These are phyloP conservation scores for Fusarium ambrosium DNA, from an alignment of 2,329 filamentous ascomycete genomes.

Conservation along the genomic window DNA sequence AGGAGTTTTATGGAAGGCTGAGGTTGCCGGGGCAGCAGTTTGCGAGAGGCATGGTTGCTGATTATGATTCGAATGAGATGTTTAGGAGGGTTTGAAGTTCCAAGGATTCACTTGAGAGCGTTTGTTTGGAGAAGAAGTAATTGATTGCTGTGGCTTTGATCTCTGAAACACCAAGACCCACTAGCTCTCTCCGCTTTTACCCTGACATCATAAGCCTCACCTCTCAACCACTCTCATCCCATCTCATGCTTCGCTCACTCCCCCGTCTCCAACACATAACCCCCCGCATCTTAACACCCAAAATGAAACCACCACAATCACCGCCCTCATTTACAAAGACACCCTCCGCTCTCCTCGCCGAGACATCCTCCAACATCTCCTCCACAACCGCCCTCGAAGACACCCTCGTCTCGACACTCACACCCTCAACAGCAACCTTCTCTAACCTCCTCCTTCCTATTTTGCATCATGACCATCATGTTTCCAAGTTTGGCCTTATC, in stretches of 20 bases:
- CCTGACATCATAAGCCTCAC: constrained; percentile 17
- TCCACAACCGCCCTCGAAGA: constrained; percentile 39
- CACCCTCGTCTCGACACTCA: constrained; percentile 32
- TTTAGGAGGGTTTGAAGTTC: constrained; percentile 55
- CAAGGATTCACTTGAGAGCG: not conserved
- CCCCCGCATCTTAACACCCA: not conserved
- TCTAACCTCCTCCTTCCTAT: constrained; percentile 38
- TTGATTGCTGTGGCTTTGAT: not conserved
- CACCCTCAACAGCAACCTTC: constrained; percentile 40
- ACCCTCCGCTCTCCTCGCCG: constrained; percentile 28
- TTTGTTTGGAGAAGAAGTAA: not conserved
- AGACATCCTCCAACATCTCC: constrained; percentile 53
- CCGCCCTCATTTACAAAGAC: constrained; percentile 39
- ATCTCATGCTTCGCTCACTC: not conserved
- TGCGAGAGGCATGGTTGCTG: constrained; percentile 50
- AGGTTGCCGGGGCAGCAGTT: constrained; percentile 52
- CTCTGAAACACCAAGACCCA: constrained; percentile 28
- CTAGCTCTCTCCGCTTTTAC: not conserved
- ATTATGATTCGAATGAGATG: constrained; percentile 56
- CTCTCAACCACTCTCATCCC: not conserved
- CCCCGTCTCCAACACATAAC: not conserved
- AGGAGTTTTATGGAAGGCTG: constrained; percentile 59
- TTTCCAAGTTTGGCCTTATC: constrained; percentile 28
- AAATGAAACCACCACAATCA: constrained; percentile 41
- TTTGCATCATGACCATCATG: constrained; percentile 39